phyloP scores from a whole-genome alignment of 768 basidiomycete species.

The Leucocoprinus leucothites region DNA sequence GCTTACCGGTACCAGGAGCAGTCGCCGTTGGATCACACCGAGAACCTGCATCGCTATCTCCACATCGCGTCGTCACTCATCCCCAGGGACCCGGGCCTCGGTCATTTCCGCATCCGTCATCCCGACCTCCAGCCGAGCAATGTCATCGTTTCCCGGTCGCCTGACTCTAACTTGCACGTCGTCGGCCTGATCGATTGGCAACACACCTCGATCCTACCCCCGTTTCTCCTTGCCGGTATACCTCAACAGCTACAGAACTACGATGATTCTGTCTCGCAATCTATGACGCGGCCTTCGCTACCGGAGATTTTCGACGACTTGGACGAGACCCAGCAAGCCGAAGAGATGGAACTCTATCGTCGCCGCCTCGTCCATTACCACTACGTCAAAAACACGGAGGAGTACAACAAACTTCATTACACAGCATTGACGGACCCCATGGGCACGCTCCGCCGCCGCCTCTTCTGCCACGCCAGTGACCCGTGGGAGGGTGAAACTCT shows the following conservation, averaged over 20 bases:
- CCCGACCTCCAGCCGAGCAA: constrained; percentile 49
- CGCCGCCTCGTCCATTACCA: constrained; percentile 47
- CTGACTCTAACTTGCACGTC: constrained; percentile 38
- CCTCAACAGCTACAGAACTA: constrained; percentile 45
- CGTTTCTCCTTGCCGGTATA: constrained; percentile 46
- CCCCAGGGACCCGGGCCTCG: constrained; percentile 34
- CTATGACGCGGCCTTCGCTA: constrained; percentile 36
- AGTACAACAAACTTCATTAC: constrained; percentile 43
- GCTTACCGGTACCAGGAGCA: constrained; percentile 43
- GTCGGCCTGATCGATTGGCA: constrained; percentile 52
- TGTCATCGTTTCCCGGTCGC: constrained; percentile 43
- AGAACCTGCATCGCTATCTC: constrained; percentile 48
- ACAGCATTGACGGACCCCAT: constrained; percentile 35
- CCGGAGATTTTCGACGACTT: constrained; percentile 42
- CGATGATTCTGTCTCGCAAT: constrained; percentile 36
- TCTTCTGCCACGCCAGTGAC: constrained; percentile 40
- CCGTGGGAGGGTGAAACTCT: constrained; percentile 52
- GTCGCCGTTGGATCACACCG: constrained; percentile 39
- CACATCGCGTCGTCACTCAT: constrained; percentile 45
- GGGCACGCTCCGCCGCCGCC: constrained; percentile 31
- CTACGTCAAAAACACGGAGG: constrained; percentile 41
- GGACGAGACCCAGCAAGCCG: constrained; percentile 30
- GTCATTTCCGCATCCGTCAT: constrained; percentile 49
- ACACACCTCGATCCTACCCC: constrained; percentile 50
- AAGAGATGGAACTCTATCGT: constrained; percentile 35